These are phyloP conservation scores for Colletotrichum horii DNA, from an alignment of 2,329 filamentous ascomycete species.

Conservation along the genomic window DNA sequence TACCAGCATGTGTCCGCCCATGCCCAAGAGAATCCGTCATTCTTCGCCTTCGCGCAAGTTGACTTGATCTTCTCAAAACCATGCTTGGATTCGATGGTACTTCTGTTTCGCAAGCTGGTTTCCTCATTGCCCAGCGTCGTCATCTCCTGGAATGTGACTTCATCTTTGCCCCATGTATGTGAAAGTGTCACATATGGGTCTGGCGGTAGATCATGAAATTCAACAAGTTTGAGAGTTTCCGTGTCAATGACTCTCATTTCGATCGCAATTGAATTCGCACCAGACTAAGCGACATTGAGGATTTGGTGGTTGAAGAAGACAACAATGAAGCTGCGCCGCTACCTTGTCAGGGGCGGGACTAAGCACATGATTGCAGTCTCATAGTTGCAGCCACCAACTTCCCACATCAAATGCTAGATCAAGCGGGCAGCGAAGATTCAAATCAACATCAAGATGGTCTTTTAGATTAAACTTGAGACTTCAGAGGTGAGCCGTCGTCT, in stretches of 20 bases:
- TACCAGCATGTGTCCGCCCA: constrained; percentile 34
- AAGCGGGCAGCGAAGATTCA: rapidly evolving
- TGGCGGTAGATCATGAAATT: constrained; percentile 14
- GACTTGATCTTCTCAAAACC: constrained; percentile 25
- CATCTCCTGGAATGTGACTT: constrained; percentile 28
- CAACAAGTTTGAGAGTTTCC: constrained; percentile 21
- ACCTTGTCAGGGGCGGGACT: neutral
- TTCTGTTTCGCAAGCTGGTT: neutral
- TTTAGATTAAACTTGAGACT: neutral
- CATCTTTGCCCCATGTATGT: constrained; percentile 37
- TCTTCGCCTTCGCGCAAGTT: constrained; percentile 23
- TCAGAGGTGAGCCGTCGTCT: neutral
- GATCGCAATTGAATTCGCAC: rapidly evolving
- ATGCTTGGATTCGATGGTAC: neutral
- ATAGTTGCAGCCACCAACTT: neutral
- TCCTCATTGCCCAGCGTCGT: neutral
- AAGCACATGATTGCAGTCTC: neutral
- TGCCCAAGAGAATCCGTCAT: constrained; percentile 27
- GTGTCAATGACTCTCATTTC: constrained; percentile 29
- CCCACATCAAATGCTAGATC: rapidly evolving
- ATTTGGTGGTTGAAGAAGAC: neutral
- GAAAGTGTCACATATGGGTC: constrained; percentile 37
- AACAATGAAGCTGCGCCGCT: neutral
- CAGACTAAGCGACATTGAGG: neutral
- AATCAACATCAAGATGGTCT: neutral